These are phyloP conservation scores for Ramalina intermedia DNA, from an alignment of 495 filamentous ascomycete species.

Conservation along the genomic window DNA sequence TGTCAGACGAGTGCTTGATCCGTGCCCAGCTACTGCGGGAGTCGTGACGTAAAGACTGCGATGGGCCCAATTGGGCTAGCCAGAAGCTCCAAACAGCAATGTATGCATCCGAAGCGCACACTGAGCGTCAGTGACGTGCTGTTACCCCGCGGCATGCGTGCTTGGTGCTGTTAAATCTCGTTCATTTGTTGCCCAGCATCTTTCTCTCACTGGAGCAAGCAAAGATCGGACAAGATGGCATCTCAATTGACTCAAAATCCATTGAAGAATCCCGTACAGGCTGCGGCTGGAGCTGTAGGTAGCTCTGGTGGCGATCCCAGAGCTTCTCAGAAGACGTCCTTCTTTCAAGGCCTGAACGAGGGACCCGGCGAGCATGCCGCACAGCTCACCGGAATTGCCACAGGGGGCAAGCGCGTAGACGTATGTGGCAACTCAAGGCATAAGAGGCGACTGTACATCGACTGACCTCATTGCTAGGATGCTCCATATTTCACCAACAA, in stretches of 20 bases:
- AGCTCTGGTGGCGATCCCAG: slow-evolving; percentile 19
- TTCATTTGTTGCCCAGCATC: too few relatives aligned
- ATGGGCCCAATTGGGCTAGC: too few relatives aligned
- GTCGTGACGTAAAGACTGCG: too few relatives aligned
- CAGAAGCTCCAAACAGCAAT: too few relatives aligned
- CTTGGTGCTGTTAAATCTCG: too few relatives aligned
- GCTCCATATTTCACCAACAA: slow-evolving; percentile 44
- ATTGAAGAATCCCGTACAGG: slow-evolving; percentile 19
- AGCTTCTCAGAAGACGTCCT: slow-evolving; percentile 15
- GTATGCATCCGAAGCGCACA: too few relatives aligned
- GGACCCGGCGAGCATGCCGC: slow-evolving; percentile 41
- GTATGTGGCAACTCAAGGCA: background rate
- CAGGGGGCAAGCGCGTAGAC: slow-evolving; percentile 33
- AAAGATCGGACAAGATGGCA: background rate
- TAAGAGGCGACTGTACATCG: too few relatives aligned
- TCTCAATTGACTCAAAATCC: background rate
- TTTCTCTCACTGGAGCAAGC: too few relatives aligned
- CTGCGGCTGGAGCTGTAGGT: slow-evolving; percentile 18
- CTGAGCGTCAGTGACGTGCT: too few relatives aligned
- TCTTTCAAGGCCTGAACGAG: slow-evolving; percentile 36
- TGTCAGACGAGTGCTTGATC: too few relatives aligned
- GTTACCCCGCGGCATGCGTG: too few relatives aligned
- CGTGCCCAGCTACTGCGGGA: too few relatives aligned
- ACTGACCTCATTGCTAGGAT: slow-evolving; percentile 14
- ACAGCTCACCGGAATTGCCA: slow-evolving; percentile 34